A percentile compares a stretch with the other conserved stretches of the same genome.
These are phyloP conservation scores for Aschersonia sp. DNA, from an alignment of 2,329 filamentous ascomycete genomes.

Conservation along the genomic window DNA sequence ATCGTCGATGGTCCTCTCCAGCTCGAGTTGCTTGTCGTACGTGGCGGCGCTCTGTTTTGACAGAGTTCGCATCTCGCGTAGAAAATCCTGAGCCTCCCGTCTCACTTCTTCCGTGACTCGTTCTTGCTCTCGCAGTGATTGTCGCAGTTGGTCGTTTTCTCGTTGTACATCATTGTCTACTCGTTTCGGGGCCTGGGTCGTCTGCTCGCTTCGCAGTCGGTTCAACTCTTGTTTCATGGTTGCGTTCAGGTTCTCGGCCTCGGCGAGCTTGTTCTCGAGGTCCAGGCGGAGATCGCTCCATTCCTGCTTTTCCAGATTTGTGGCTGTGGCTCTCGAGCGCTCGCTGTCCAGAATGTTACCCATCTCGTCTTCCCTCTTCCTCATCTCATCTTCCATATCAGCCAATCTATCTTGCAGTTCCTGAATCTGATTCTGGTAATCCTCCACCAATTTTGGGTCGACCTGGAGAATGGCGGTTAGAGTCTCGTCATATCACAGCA, in stretches of 20 bases:
- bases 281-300: slow-evolving; percentile 51
- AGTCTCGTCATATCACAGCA: too few species aligned
- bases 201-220: slow-evolving; percentile 44
- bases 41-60: slow-evolving; percentile 67
- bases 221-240: slow-evolving; percentile 69
- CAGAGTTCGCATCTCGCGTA: slow-evolving; percentile 78
- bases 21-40: slow-evolving; percentile 67
- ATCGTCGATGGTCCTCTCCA: slow-evolving; percentile 59
- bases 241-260: slow-evolving; percentile 66
- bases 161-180: slow-evolving; percentile 42
- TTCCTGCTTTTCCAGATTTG: slow-evolving; percentile 52
- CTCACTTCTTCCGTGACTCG: slow-evolving; percentile 77
- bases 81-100: slow-evolving; percentile 65
- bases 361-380: slow-evolving; percentile 59
- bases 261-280: slow-evolving; percentile 59
- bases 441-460: slow-evolving; percentile 59
- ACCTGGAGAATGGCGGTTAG: too few species aligned
- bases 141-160: slow-evolving; percentile 56
- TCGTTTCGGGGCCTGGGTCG: slow-evolving; percentile 10
- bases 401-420: slow-evolving; percentile 63
- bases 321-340: slow-evolving; percentile 34
- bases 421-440: slow-evolving; percentile 67
- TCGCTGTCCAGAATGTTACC: slow-evolving; percentile 44
- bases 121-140: slow-evolving; percentile 57
- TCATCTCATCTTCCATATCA: slow-evolving; percentile 53